A percentile compares a stretch with the other conserved stretches of the same genome.
phyloP scores from a whole-genome alignment of 495 filamentous ascomycete species.

The Neurospora hispaniola region DNA sequence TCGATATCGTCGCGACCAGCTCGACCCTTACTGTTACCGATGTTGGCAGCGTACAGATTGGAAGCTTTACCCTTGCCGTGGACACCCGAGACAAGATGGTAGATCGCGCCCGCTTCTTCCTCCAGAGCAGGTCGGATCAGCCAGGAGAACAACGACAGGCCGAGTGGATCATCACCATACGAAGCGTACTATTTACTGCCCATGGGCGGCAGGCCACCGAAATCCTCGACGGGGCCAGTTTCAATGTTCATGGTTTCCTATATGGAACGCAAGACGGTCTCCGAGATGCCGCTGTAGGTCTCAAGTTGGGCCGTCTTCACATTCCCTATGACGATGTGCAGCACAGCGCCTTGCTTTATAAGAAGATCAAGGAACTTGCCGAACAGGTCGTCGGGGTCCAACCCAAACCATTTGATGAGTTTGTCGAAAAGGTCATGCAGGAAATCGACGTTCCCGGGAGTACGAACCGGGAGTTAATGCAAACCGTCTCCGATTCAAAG shows the following conservation, averaged over 20 bases:
- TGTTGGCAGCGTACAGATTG: constrained; percentile 76
- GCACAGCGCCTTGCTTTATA: constrained; percentile 43
- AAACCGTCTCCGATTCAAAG: constrained; percentile 84
- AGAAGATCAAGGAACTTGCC: constrained; percentile 23
- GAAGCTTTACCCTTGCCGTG: constrained; percentile 71
- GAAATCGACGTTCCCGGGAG: constrained; percentile 67
- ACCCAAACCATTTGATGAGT: constrained; percentile 42
- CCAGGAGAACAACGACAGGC: constrained; percentile 68
- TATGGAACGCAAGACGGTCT: constrained; percentile 81
- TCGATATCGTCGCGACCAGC: constrained; percentile 80
- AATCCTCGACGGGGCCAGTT: constrained; percentile 72
- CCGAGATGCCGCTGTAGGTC: constrained; percentile 75
- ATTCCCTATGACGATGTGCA: constrained; percentile 81
- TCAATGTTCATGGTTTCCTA: constrained; percentile 89
- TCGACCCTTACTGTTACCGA: constrained; percentile 63
- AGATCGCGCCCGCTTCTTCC: constrained; percentile 81
- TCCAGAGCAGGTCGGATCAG: constrained; percentile 58
- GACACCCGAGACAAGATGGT: constrained; percentile 88
- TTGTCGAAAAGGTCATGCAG: constrained; percentile 65
- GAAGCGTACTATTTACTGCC: constrained; percentile 78
- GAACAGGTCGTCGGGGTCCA: constrained; percentile 13
- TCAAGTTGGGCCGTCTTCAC: constrained; percentile 85
- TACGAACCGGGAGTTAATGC: constrained; percentile 62
- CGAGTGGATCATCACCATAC: constrained; percentile 84
- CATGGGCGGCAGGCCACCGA: constrained; percentile 81